A percentile compares a stretch with the other conserved stretches of the same genome.
phyloP scores from a whole-genome alignment of 2,329 filamentous ascomycete genomes.

The Aspergillus hortae region DNA sequence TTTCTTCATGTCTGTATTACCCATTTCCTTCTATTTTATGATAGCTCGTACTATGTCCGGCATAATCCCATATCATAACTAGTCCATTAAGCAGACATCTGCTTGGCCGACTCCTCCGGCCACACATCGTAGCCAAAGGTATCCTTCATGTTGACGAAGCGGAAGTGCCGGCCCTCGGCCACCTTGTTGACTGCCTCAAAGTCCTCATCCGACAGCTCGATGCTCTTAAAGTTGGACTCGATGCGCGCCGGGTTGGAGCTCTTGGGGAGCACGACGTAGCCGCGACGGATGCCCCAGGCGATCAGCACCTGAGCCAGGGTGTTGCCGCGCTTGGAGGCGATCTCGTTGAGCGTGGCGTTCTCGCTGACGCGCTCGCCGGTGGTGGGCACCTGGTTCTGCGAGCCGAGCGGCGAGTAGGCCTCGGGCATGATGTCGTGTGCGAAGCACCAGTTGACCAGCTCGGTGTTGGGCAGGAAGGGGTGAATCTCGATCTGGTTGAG shows the following conservation, averaged over 20 bases:
- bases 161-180: conserved; percentile 62
- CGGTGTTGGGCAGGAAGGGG: conserved; percentile 46
- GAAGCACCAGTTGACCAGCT: conserved; percentile 42
- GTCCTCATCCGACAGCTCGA: conserved; percentile 56
- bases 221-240: conserved; percentile 64
- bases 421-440: conserved; percentile 38
- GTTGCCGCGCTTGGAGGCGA: conserved; percentile 56
- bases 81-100: conserved; percentile 26
- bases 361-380: conserved; percentile 64
- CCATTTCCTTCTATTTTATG: conserved; percentile 3
- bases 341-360: conserved; percentile 56
- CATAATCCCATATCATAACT: conserved; percentile 10
- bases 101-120: conserved; percentile 52
- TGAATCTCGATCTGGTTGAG: conserved; percentile 47
- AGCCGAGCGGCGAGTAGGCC: conserved; percentile 51
- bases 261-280: conserved; percentile 68
- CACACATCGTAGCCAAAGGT: conserved; percentile 72
- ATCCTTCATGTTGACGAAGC: conserved; percentile 80
- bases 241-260: conserved; percentile 65
- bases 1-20: neutral
- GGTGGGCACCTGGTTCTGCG: conserved; percentile 65
- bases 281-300: conserved; percentile 63
- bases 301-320: conserved; percentile 60
- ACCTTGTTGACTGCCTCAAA: conserved; percentile 61
- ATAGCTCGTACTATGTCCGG: conserved; percentile 14